Evolutionary conservation across 164 flowering plant genomes (phyloP).

Genomic region (Buxus sempervirens): DNA sequence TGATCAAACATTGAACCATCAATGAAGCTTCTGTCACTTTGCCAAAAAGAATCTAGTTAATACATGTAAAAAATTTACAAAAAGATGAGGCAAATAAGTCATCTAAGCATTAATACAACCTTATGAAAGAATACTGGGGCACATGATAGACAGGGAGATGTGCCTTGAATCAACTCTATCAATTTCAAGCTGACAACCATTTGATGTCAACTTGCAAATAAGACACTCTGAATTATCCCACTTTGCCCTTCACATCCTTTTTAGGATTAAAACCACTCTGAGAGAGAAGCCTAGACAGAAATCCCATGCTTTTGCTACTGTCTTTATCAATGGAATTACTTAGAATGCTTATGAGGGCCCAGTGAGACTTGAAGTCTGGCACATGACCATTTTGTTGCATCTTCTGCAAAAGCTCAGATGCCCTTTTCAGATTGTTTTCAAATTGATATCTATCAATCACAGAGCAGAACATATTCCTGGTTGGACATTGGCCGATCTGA

Average conservation of each 20-base stretch:
- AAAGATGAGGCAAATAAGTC: background rate
- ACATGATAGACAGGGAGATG: background rate
- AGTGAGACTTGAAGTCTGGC: conserved; percentile 80
- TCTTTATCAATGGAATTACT: conserved; percentile 35
- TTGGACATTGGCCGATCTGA: conserved; percentile 52
- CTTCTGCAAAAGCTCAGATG: conserved; percentile 48
- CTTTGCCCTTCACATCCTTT: conserved; percentile 18
- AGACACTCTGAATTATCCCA: background rate
- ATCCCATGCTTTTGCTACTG: conserved; percentile 32
- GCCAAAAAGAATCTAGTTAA: background rate
- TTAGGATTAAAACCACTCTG: conserved; percentile 52
- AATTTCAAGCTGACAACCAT: background rate
- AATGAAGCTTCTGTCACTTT: conserved; percentile 18
- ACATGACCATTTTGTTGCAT: conserved; percentile 72
- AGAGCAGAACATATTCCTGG: conserved; percentile 39
- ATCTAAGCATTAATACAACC: background rate
- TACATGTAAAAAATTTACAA: background rate
- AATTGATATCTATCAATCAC: conserved; percentile 46
- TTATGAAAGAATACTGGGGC: background rate
- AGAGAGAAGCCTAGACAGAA: conserved; percentile 73
- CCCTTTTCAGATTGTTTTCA: conserved; percentile 53
- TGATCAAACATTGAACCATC: conserved; percentile 61
- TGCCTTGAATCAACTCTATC: background rate
- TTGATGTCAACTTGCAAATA: background rate
- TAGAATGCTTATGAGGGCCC: conserved; percentile 80